phyloP scores from a whole-genome alignment of 805 yeast species.

The Saturnispora kantuleensis region DNA sequence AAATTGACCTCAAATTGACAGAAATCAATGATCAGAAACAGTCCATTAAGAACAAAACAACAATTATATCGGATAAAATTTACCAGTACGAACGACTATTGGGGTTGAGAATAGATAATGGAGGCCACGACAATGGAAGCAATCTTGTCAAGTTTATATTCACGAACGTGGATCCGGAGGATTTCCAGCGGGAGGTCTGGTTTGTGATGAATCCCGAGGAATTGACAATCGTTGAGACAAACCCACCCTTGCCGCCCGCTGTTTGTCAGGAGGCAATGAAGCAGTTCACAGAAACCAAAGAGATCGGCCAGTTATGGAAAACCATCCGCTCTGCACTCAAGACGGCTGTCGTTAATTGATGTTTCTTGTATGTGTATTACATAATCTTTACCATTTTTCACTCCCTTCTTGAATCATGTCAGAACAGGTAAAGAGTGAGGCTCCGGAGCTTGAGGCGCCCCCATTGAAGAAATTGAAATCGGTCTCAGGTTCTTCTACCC shows the following conservation, averaged over 20 bases:
- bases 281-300: slow-evolving; percentile 20
- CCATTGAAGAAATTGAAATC: slow-evolving; percentile 6
- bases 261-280: slow-evolving; percentile 13
- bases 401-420: neutral
- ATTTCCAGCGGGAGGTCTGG: slow-evolving; percentile 34
- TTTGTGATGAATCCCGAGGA: slow-evolving; percentile 33
- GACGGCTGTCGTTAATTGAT: neutral
- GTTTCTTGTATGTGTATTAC: neutral
- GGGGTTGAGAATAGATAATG: slow-evolving; percentile 35
- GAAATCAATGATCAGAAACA: slow-evolving; percentile 22
- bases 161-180: slow-evolving; percentile 36
- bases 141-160: slow-evolving; percentile 32
- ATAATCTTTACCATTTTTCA: neutral
- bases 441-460: slow-evolving; percentile 1
- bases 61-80: slow-evolving; percentile 32
- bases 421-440: neutral
- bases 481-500: slow-evolving; percentile 13
- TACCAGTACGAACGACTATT: slow-evolving; percentile 35
- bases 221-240: slow-evolving; percentile 26
- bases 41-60: slow-evolving; percentile 29
- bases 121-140: slow-evolving; percentile 26
- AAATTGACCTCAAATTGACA: slow-evolving; percentile 17
- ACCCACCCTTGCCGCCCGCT: slow-evolving; percentile 26
- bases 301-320: slow-evolving; percentile 27
- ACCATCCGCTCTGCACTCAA: slow-evolving; percentile 22